These are phyloP conservation scores for Cyclostephanos tholiformis DNA, from an alignment of 108 stramenopile genomes.

Conservation along the genomic window DNA sequence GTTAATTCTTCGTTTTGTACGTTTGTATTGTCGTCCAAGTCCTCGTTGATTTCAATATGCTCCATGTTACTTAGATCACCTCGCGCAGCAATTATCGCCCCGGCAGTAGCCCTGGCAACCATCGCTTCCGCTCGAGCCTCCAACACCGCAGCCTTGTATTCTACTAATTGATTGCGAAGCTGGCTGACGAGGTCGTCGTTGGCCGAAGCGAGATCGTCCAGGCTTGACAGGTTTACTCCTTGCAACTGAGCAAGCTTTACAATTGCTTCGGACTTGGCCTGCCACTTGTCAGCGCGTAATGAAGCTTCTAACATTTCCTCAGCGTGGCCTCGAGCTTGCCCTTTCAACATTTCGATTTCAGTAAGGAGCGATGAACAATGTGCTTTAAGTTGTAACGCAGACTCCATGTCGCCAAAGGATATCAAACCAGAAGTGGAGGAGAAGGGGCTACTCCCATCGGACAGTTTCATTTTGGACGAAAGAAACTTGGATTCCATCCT, in stretches of 20 bases:
- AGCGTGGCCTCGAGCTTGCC: conserved; percentile 16
- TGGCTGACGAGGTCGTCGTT: conserved; percentile 29
- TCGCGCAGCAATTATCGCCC: conserved; percentile 47
- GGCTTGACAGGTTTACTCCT: conserved; percentile 33
- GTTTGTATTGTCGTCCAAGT: conserved; percentile 29
- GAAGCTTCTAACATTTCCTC: conserved; percentile 57
- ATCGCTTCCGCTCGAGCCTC: conserved; percentile 56
- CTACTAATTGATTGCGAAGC: conserved; percentile 41
- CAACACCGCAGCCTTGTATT: conserved; percentile 44
- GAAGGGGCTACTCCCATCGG: not conserved
- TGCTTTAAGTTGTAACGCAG: conserved; percentile 38
- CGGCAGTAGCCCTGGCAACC: conserved; percentile 58
- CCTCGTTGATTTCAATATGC: conserved; percentile 16
- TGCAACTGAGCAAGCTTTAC: conserved; percentile 31
- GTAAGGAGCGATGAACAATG: conserved; percentile 50
- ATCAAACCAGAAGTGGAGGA: not conserved
- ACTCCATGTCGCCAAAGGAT: conserved; percentile 28
- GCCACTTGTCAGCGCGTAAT: conserved; percentile 61
- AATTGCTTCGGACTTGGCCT: conserved; percentile 39
- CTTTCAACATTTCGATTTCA: conserved; percentile 47
- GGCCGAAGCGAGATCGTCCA: conserved; percentile 14
- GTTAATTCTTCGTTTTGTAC: conserved; percentile 44
- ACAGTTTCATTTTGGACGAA: not conserved
- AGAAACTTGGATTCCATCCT: conserved; percentile 45
- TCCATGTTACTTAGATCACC: conserved; percentile 27